These are phyloP conservation scores for Phytopythium ostracodes DNA, from an alignment of 352 stramenopile species.

Conservation along the genomic window DNA sequence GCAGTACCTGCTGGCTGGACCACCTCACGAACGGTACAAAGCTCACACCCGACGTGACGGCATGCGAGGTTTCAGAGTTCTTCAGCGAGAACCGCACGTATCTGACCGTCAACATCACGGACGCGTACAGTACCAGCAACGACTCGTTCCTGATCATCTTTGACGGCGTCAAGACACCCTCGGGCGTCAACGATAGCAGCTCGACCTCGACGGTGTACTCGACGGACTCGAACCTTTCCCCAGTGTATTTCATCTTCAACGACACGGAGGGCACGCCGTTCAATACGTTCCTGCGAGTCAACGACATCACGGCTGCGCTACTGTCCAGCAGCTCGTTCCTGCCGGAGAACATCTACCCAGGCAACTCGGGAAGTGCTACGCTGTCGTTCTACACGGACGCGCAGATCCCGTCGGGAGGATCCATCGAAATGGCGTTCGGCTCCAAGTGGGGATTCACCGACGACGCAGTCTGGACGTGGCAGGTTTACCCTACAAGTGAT, in stretches of 20 bases:
- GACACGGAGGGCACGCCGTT: slow-evolving; percentile 65
- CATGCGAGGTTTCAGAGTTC: slow-evolving; percentile 46
- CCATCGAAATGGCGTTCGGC: slow-evolving; percentile 53
- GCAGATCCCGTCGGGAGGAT: slow-evolving; percentile 41
- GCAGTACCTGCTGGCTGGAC: slow-evolving; percentile 39
- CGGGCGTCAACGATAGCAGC: slow-evolving; percentile 37
- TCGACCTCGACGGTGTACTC: slow-evolving; percentile 37
- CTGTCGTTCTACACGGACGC: slow-evolving; percentile 75
- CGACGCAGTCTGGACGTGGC: slow-evolving; percentile 50
- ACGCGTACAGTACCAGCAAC: slow-evolving; percentile 35
- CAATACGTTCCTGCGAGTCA: slow-evolving; percentile 61
- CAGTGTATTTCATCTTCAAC: slow-evolving; percentile 77
- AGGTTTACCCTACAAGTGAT: slow-evolving; percentile 16
- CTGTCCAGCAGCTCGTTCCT: slow-evolving; percentile 75
- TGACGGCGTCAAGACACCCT: slow-evolving; percentile 57
- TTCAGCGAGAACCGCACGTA: slow-evolving; percentile 44
- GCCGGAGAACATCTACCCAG: slow-evolving; percentile 81
- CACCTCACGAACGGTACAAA: slow-evolving; percentile 10
- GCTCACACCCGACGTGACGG: slow-evolving; percentile 11
- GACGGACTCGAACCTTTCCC: slow-evolving; percentile 51
- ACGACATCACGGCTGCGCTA: slow-evolving; percentile 31
- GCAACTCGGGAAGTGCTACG: slow-evolving; percentile 72
- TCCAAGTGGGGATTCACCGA: slow-evolving; percentile 59
- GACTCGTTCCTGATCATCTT: slow-evolving; percentile 68
- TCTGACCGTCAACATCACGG: slow-evolving; percentile 60